These are phyloP conservation scores for Debaryomycetaceae sp. DNA, from an alignment of 1,139 yeast species.

Conservation along the genomic window DNA sequence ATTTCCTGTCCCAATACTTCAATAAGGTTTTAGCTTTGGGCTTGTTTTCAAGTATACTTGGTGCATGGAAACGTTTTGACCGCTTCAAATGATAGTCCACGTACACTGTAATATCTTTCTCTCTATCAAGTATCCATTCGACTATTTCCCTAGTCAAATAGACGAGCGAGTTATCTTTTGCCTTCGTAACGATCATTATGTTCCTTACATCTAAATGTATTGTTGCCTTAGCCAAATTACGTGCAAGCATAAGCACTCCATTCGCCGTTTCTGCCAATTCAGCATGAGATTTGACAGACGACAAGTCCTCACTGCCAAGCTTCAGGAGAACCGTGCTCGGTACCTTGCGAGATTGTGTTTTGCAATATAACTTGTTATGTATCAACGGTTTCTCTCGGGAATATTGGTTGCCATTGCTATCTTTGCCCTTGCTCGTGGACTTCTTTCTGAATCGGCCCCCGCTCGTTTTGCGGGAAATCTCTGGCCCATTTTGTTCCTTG, in stretches of 20 bases:
- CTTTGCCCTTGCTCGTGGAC: conserved; percentile 1
- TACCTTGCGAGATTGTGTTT: conserved; percentile 15
- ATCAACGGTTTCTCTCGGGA: conserved; percentile 29
- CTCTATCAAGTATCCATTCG: conserved; percentile 61
- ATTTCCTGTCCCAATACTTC: conserved; percentile 65
- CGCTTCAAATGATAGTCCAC: conserved; percentile 64
- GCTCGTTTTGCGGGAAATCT: background rate
- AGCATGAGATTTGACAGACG: conserved; percentile 61
- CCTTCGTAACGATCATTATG: conserved; percentile 80
- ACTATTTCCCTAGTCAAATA: conserved; percentile 74
- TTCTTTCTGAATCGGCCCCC: background rate
- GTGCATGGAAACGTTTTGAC: conserved; percentile 62
- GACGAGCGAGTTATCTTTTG: conserved; percentile 73
- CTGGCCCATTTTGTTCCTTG: background rate
- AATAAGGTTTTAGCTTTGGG: conserved; percentile 45
- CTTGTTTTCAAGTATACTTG: conserved; percentile 31
- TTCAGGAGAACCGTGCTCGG: conserved; percentile 32
- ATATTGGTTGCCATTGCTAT: background rate
- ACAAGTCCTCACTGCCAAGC: conserved; percentile 36
- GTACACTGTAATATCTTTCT: conserved; percentile 54
- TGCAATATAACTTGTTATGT: conserved; percentile 34
- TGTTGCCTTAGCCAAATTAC: conserved; percentile 69
- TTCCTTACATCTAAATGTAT: conserved; percentile 67
- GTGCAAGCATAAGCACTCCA: conserved; percentile 77
- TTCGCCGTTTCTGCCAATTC: conserved; percentile 82